These are phyloP conservation scores for Phlebiopsis flavidoalba DNA, from an alignment of 768 basidiomycete genomes.

Conservation along the genomic window DNA sequence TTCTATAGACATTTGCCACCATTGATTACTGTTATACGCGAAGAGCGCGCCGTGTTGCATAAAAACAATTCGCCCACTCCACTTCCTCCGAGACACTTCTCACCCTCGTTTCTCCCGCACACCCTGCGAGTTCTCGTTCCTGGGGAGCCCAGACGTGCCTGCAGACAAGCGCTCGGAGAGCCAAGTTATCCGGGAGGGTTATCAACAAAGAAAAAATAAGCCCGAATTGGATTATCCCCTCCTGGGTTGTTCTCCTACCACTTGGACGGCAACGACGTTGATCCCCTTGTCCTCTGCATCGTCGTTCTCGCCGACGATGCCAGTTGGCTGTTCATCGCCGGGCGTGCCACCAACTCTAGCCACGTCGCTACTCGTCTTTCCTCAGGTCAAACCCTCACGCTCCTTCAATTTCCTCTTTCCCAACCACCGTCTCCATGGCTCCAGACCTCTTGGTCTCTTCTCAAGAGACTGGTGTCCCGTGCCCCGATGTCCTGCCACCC, in stretches of 20 bases:
- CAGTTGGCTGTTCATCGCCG: slow-evolving; percentile 28
- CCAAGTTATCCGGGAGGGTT: background rate
- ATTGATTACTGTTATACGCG: too few relatives aligned
- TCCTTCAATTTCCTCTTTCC: slow-evolving; percentile 14
- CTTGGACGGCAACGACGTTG: slow-evolving; percentile 12
- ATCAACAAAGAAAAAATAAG: slow-evolving; percentile 2
- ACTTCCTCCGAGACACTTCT: background rate
- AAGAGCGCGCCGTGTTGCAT: background rate
- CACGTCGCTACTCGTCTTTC: background rate
- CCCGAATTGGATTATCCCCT: background rate
- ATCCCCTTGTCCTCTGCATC: slow-evolving; percentile 11
- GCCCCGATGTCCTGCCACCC: slow-evolving; percentile 38
- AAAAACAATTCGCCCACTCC: background rate
- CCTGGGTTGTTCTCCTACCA: slow-evolving; percentile 1
- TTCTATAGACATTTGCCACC: background rate
- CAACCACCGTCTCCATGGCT: slow-evolving; percentile 19
- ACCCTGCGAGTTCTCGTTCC: background rate
- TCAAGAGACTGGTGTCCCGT: slow-evolving; percentile 39
- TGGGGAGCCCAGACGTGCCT: background rate
- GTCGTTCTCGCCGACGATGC: slow-evolving; percentile 24
- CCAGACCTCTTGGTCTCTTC: slow-evolving; percentile 15
- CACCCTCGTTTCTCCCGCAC: background rate
- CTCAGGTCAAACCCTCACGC: slow-evolving; percentile 17
- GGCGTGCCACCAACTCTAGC: slow-evolving; percentile 16
- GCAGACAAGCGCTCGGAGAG: background rate